Evolutionary conservation across 305 asterid genomes (phyloP).

Genomic region (Fraxinus angustifolia): DNA sequence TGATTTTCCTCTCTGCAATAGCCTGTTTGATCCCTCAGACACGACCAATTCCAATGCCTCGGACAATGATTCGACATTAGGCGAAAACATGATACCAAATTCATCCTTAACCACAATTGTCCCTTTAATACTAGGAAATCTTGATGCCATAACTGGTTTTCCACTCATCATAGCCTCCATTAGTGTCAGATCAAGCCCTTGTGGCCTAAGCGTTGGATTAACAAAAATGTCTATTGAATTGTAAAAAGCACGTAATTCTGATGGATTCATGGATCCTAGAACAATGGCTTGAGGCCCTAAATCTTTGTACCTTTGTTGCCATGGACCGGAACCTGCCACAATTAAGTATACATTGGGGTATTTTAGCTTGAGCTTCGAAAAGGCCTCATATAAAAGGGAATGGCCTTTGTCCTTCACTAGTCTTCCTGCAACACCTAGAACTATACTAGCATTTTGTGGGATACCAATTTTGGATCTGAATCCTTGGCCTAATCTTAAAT

Average conservation of each 20-base stretch:
- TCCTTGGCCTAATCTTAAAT: constrained; percentile 34
- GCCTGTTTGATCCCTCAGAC: constrained; percentile 56
- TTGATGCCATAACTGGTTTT: constrained; percentile 85
- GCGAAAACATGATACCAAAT: constrained; percentile 77
- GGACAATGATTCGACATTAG: constrained; percentile 59
- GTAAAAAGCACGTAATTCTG: constrained; percentile 54
- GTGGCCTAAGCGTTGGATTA: constrained; percentile 85
- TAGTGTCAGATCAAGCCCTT: constrained; percentile 85
- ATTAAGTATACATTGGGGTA: constrained; percentile 51
- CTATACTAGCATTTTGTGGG: constrained; percentile 60
- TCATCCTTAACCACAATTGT: constrained; percentile 67
- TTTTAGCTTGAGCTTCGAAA: constrained; percentile 45
- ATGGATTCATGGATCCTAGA: constrained; percentile 66
- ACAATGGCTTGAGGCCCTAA: constrained; percentile 62
- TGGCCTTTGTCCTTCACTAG: constrained; percentile 88
- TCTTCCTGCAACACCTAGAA: constrained; percentile 83
- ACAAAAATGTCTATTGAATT: constrained; percentile 80
- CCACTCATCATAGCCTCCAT: constrained; percentile 97
- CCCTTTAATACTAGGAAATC: constrained; percentile 84
- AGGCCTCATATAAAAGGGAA: constrained; percentile 69
- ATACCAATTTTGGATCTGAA: constrained; percentile 58
- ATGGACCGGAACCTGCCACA: constrained; percentile 90
- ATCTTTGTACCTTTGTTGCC: constrained; percentile 66
- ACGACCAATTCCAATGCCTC: constrained; percentile 65
- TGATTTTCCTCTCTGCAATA: constrained; percentile 66